These are phyloP conservation scores for Spizellomyces punctatus DNA, from an alignment of 192 early-diverging fungal genomes.

Conservation along the genomic window DNA sequence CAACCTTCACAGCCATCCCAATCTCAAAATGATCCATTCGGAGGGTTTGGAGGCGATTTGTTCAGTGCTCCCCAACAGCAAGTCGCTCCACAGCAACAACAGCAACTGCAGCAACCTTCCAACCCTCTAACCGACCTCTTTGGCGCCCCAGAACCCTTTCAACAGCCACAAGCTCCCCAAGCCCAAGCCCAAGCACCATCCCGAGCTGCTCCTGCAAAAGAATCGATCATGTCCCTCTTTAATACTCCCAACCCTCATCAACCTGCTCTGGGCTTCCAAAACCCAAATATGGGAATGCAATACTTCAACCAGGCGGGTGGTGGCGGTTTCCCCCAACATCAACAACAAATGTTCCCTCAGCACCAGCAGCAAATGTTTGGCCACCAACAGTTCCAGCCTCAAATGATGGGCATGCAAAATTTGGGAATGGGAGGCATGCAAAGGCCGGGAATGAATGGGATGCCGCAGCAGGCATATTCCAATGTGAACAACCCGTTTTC, in stretches of 20 bases:
- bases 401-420: slow-evolving; percentile 12
- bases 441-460: slow-evolving; percentile 7
- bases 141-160: neutral
- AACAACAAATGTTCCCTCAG: neutral
- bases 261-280: neutral
- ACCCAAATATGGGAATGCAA: neutral
- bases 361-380: slow-evolving; percentile 22
- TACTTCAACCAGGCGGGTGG: slow-evolving; percentile 9
- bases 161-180: neutral
- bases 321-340: neutral
- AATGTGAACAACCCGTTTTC: slow-evolving; percentile 24
- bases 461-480: neutral
- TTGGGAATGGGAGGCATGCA: slow-evolving; percentile 9
- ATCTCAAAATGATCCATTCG: slow-evolving; percentile 26
- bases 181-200: neutral
- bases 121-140: neutral
- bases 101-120: slow-evolving; percentile 14
- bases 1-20: slow-evolving; percentile 15
- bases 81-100: slow-evolving; percentile 10
- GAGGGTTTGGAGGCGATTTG: slow-evolving; percentile 4
- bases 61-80: slow-evolving; percentile 8
- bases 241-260: slow-evolving; percentile 22
- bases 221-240: slow-evolving; percentile 45
- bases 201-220: slow-evolving; percentile 24
- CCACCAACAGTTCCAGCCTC: slow-evolving; percentile 12